Base-by-base conservation (phyloP, 2,329 filamentous ascomycete genomes). In the Sclerotinia minor region DNA sequence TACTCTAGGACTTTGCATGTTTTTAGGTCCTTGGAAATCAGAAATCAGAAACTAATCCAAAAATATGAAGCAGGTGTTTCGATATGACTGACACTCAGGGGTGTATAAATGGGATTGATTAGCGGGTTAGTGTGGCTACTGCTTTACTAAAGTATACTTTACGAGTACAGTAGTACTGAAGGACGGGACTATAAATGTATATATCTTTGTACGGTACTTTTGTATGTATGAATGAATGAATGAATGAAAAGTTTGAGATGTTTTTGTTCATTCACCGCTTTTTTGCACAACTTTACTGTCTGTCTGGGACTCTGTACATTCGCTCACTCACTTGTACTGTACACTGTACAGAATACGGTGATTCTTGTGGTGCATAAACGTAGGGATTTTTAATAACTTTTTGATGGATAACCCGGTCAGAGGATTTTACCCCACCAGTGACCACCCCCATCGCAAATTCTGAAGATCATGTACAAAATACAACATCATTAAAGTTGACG, bases 11-110 rank as follows among this genome's bases (percentile, higher is more conserved):
- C n/a, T n/a, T n/a, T n/a, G n/a, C n/a, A n/a, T n/a, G n/a, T n/a
- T n/a, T n/a, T n/a, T n/a, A n/a, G 38, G 38, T 17, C 38, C 38
- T 41, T 41, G 5, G 38, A 41, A 52, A 52, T 19, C 49, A 19
- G 32, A 53, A 52, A 15, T 45, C n/a, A n/a, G n/a, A n/a, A n/a
- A n/a, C 59, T 26, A 63, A 29, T 29, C 50, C 59, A 63, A 13
- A 63, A 41, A 63, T 49, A 19, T 52, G 59, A 63, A 63, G 59
- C 59, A 35, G 52, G 59, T 32, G 59, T 63, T 63, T 63, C 59
- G 41, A 60, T 54, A 29, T 54, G 52, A 54, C 52, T 54, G 52
- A 54, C 52, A 35, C 52, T 17, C 19, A 21, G 29, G 52, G 26
- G 29, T 32, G 19, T 54, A 29, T n/a, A 11, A 54, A 54, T 54